phyloP scores from a whole-genome alignment of 2,329 filamentous ascomycete species.

The Huntiella bhutanensis region DNA sequence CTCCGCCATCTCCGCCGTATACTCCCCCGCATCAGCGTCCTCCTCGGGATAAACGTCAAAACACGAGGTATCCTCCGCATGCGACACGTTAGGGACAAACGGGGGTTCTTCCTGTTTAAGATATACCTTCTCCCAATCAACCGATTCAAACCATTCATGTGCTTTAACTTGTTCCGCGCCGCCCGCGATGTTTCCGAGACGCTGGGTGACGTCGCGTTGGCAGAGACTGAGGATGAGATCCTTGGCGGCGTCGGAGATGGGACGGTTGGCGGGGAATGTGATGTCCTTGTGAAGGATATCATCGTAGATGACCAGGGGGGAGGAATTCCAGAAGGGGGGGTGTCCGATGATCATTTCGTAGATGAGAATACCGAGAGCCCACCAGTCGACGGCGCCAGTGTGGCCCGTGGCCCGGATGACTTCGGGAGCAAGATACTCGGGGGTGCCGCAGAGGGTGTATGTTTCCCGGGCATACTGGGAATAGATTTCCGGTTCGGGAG shows the following conservation, averaged over 20 bases:
- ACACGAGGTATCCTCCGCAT: conserved; percentile 57
- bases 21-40: conserved; percentile 42
- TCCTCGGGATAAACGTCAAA: conserved; percentile 74
- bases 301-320: conserved; percentile 74
- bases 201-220: conserved; percentile 58
- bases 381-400: conserved; percentile 66
- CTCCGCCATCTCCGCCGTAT: conserved; percentile 47
- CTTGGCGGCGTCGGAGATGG: conserved; percentile 48
- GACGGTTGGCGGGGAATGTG: conserved; percentile 48
- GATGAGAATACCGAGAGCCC: conserved; percentile 67
- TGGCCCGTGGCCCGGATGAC: conserved; percentile 70
- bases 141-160: conserved; percentile 55
- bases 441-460: conserved; percentile 68
- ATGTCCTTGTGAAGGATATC: conserved; percentile 65
- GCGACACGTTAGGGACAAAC: conserved; percentile 56
- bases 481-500: conserved; percentile 12
- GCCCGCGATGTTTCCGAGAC: conserved; percentile 61
- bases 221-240: conserved; percentile 61
- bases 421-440: conserved; percentile 68
- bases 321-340: conserved; percentile 73
- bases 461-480: conserved; percentile 42
- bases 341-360: conserved; percentile 76
- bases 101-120: conserved; percentile 45
- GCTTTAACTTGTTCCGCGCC: conserved; percentile 53
- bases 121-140: conserved; percentile 58